phyloP scores from a whole-genome alignment of 352 stramenopile genomes.

The Thraustotheca clavata region DNA sequence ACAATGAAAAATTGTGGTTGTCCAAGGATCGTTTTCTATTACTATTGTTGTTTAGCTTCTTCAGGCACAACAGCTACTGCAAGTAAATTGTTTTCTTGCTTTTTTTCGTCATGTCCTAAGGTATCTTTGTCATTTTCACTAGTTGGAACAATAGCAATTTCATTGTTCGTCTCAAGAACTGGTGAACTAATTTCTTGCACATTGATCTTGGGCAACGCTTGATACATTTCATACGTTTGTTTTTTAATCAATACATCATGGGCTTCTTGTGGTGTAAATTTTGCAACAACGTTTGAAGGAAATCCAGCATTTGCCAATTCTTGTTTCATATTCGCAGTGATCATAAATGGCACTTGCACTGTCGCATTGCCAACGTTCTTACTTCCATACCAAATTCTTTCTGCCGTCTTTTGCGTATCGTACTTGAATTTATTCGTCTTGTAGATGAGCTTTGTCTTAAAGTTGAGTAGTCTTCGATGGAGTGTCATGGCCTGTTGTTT shows the following conservation, averaged over 20 bases:
- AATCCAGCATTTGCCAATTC: slow-evolving; percentile 11
- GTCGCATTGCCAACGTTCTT: slow-evolving; percentile 18
- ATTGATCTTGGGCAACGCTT: neutral
- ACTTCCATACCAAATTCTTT: slow-evolving; percentile 11
- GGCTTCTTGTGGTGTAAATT: slow-evolving; percentile 1
- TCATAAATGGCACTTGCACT: slow-evolving; percentile 19
- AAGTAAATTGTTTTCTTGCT: neutral
- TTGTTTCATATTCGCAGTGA: slow-evolving; percentile 12
- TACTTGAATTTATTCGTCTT: slow-evolving; percentile 18
- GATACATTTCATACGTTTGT: slow-evolving; percentile 7
- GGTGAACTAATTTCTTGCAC: neutral
- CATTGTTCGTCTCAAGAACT: no score
- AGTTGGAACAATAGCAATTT: no score
- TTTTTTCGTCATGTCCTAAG: no score
- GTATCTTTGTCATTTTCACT: no score
- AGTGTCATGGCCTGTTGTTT: no score
- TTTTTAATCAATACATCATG: slow-evolving; percentile 9
- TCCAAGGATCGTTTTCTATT: neutral
- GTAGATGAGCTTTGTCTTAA: slow-evolving; percentile 9
- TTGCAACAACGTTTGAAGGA: neutral
- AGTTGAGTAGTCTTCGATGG: neutral
- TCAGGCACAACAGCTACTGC: neutral
- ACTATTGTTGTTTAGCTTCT: neutral
- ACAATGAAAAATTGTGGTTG: no score
- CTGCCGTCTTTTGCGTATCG: slow-evolving; percentile 18